Conservation (phyloP, 352 stramenopile genomes). For the Pythium aristosporum region DNA sequence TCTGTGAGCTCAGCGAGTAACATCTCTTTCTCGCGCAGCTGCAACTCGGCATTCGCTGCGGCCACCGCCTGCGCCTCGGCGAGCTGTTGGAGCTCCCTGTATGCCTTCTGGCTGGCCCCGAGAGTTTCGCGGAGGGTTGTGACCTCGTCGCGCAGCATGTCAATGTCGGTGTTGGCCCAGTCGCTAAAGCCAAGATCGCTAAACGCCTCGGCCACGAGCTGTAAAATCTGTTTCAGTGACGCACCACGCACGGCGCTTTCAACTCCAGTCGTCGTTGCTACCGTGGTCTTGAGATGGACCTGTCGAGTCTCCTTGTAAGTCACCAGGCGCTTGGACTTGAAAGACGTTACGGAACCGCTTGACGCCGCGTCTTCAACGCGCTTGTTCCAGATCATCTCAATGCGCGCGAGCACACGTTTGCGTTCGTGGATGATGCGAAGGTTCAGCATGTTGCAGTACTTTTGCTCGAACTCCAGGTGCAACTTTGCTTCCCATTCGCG, state of each 20-base stretch:
- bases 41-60: conserved; percentile 39
- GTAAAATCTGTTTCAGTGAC: conserved; percentile 21
- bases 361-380: neutral
- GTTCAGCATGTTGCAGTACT: conserved; percentile 53
- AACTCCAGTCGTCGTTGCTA: neutral
- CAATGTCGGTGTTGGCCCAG: conserved; percentile 53
- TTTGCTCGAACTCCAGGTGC: conserved; percentile 48
- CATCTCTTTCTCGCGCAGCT: conserved; percentile 57
- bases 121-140: conserved; percentile 23
- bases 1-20: conserved; percentile 50
- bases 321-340: neutral
- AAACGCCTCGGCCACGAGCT: conserved; percentile 41
- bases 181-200: conserved; percentile 45
- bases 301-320: neutral
- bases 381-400: conserved; percentile 47
- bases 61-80: conserved; percentile 33
- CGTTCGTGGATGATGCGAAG: conserved; percentile 56
- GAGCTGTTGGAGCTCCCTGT: conserved; percentile 12
- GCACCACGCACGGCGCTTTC: neutral
- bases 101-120: conserved; percentile 22
- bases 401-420: conserved; percentile 44
- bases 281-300: neutral
- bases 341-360: conserved; percentile 1
- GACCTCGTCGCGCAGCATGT: conserved; percentile 35
- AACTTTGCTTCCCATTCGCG: conserved; percentile 35